Evolutionary conservation across 805 yeast species (phyloP), one percentile per base, ranked within the genome.

Genomic region (Torulaspora microellipsoides): DNA sequence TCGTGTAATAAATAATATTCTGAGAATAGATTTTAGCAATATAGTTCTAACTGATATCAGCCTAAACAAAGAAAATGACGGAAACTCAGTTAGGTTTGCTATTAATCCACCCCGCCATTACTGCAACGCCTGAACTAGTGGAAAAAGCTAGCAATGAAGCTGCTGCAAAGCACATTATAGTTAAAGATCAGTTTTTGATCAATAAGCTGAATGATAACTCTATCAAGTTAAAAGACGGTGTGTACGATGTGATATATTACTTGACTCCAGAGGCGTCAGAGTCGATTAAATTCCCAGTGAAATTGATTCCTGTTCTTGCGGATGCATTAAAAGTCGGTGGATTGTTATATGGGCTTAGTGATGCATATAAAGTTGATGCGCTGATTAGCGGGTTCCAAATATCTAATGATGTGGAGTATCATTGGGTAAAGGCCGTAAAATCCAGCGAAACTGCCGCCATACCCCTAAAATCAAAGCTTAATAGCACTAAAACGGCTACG

Each of bases 81-180:
- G 40, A 28, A 17, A 40, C 35, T 23, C 49, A 51, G 39, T 43
- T 43, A 8, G 59, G 58, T 31, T 63, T 81, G 42, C 62, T 81
- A 23, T 66, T 82, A 38, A 70, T 82, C 42, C 88, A 82, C 55
- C 88, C 88, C 14, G 81, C 85, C 7, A 72, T 77, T 37, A 85
- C 81, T 10, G 76, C 82, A 0, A 72, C 75, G 31, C 82, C 80
- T 34, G 67, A 60, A 3, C 42, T 65, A 14, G 77, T 81, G 14
- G 60, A 67, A 32, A 77, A 78, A 59, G 46, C 48, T 11, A 46
- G 53, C 13, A 23, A 40, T 4, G 50, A 64, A 28, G 52, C 58
- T 27, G 63, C 70, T 4, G 15, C 40, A 8, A 40, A 44, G 8
- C 60, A 58, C 23, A 55, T 69, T 8, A 55, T 48, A 20, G 47